Percentiles rank a stretch among this genome's conserved stretches.
phyloP scores from a whole-genome alignment of 202 grass and related monocot genomes.

The Sporobolus alterniflorus region DNA sequence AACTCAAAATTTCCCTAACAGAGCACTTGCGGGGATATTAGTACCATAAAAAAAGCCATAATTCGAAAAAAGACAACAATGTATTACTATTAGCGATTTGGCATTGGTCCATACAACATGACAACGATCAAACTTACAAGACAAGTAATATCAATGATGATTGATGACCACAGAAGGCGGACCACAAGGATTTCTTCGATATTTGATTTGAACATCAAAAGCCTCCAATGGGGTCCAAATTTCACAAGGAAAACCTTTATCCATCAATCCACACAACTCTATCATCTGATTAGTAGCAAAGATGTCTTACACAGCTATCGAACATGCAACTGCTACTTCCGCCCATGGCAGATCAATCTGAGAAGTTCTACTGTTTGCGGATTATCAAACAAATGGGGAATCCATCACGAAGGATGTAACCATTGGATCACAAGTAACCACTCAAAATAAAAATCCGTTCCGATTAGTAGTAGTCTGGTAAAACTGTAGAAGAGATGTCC shows the following conservation, averaged over 20 bases:
- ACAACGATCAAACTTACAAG: slow-evolving; percentile 11
- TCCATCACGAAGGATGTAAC: background rate
- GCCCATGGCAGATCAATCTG: background rate
- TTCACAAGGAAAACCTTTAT: background rate
- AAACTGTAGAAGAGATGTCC: background rate
- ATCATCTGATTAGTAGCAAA: slow-evolving; percentile 28
- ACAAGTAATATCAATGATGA: background rate
- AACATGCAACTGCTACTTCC: background rate
- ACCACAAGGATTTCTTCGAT: slow-evolving; percentile 15
- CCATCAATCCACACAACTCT: slow-evolving; percentile 14
- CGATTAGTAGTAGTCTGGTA: slow-evolving; percentile 27
- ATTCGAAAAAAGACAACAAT: slow-evolving; percentile 38
- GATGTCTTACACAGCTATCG: background rate
- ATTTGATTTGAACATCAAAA: background rate
- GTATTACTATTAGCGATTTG: slow-evolving; percentile 14
- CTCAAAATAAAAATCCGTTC: slow-evolving; percentile 38
- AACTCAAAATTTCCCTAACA: slow-evolving; percentile 2
- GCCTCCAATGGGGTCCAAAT: background rate
- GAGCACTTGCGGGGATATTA: slow-evolving; percentile 9
- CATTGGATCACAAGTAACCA: slow-evolving; percentile 48
- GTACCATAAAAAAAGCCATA: slow-evolving; percentile 26
- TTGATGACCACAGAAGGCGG: background rate
- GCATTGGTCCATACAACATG: background rate
- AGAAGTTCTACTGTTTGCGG: background rate
- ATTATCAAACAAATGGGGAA: slow-evolving; percentile 15